A percentile compares a stretch with the other conserved stretches of the same genome.
These are phyloP conservation scores for Xerocomus amazonicus DNA, from an alignment of 1,284 basidiomycete genomes.

Conservation along the genomic window DNA sequence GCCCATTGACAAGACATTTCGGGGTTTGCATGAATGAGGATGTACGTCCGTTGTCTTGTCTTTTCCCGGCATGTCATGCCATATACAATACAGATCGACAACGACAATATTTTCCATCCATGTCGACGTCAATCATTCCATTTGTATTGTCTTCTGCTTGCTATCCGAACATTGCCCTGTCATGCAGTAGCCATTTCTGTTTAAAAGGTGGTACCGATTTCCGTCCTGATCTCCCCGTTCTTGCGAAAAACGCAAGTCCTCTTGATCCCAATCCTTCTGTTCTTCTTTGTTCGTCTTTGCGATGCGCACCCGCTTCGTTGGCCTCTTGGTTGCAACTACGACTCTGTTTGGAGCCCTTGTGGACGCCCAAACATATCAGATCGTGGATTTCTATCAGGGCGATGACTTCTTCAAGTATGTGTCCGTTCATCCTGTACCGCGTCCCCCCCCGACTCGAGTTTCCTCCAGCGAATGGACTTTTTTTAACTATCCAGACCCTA, in stretches of 20 bases:
- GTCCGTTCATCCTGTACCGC: not conserved
- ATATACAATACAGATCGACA: no score
- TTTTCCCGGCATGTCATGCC: no score
- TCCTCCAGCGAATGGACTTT: slow-evolving; percentile 55
- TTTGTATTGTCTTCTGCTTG: no score
- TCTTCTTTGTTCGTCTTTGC: not conserved
- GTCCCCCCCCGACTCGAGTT: not conserved
- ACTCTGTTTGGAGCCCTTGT: slow-evolving; percentile 2
- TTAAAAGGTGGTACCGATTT: not conserved
- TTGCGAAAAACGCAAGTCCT: not conserved
- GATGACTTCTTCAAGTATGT: slow-evolving; percentile 23
- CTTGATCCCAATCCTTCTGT: not conserved
- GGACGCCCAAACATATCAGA: slow-evolving; percentile 5
- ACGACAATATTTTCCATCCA: no score
- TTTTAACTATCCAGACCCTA: slow-evolving; percentile 61
- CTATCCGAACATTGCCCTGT: not conserved
- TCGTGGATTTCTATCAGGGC: slow-evolving; percentile 22
- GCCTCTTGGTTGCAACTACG: slow-evolving; percentile 4
- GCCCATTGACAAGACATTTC: no score
- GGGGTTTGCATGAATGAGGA: no score
- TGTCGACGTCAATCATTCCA: no score
- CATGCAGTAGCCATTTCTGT: not conserved
- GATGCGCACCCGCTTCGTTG: slow-evolving; percentile 4
- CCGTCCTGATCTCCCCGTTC: not conserved
- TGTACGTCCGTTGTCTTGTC: no score